These are phyloP conservation scores for Aureobasidium sp. DNA, from an alignment of 2,329 filamentous ascomycete species.

Conservation along the genomic window DNA sequence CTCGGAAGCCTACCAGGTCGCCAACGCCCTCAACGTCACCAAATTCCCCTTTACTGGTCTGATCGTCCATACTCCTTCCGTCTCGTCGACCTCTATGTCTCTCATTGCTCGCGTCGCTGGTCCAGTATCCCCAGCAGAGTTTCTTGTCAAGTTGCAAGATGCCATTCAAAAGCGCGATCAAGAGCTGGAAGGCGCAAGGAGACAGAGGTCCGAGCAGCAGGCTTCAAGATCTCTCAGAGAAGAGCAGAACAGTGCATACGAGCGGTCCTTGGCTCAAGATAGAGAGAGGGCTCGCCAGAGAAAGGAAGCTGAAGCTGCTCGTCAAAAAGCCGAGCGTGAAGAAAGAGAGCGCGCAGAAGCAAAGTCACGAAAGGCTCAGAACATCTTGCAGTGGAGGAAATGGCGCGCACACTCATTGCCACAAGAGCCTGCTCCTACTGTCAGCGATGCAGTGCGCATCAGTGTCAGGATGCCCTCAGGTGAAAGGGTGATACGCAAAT, in stretches of 20 bases:
- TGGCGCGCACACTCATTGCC: conserved; percentile 67
- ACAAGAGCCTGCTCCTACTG: conserved; percentile 56
- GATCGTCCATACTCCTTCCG: conserved; percentile 77
- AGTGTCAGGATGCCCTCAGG: conserved; percentile 55
- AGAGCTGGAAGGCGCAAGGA: conserved; percentile 65
- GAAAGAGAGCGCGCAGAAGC: conserved; percentile 57
- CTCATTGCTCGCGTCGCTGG: conserved; percentile 74
- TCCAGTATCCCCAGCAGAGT: conserved; percentile 59
- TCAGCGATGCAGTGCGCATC: conserved; percentile 64
- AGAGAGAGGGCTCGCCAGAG: conserved; percentile 71
- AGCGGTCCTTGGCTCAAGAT: conserved; percentile 81
- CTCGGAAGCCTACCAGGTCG: conserved; percentile 87
- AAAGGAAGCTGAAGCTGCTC: conserved; percentile 63
- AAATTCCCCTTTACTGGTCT: conserved; percentile 87
- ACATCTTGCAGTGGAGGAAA: conserved; percentile 62
- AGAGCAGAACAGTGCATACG: conserved; percentile 89
- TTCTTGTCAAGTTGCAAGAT: conserved; percentile 64
- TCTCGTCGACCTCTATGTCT: conserved; percentile 81
- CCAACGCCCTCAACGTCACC: conserved; percentile 76
- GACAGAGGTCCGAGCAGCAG: conserved; percentile 70
- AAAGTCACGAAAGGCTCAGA: conserved; percentile 46
- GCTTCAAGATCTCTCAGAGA: conserved; percentile 72
- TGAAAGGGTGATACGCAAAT: conserved; percentile 69
- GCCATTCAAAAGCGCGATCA: conserved; percentile 69
- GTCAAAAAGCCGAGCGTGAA: conserved; percentile 54